Evolutionary conservation across 805 yeast species (phyloP), one percentile per base, ranked within the genome.

Genomic region (Lipomyces yamanashiensis): DNA sequence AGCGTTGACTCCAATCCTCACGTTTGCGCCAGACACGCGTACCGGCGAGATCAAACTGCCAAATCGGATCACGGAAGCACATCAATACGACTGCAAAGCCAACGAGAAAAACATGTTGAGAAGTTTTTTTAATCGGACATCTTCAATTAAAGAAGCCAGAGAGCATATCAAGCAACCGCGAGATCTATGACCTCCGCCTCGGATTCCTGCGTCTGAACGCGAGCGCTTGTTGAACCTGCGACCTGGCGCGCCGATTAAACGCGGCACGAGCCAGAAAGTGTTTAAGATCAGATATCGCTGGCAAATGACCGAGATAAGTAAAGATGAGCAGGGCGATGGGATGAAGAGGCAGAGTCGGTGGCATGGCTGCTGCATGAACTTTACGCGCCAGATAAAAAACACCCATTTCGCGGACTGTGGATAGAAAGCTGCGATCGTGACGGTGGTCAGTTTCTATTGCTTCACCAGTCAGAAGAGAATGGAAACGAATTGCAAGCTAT

Each of bases 331-430:
- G 37, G 34, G 12, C 19, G 75, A 72, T 53, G 70, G n/a, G n/a
- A n/a, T n/a, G n/a, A n/a, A n/a, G n/a, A n/a, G n/a, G n/a, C n/a
- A n/a, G n/a, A n/a, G n/a, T n/a, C 73, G 8, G 66, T 66, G 48
- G 33, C 66, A 17, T 58, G 71, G 15, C 45, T 72, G 9, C 47
- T 36, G 13, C 58, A 39, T 7, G 54, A 56, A 6, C 51, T 67
- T 45, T 48, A 54, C 15, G 28, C 37, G 10, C 65, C 64, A 6
- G 63, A 62, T 19, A n/a, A 58, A 1, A 54, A 57, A 48, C 54
- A 19, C 43, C 73, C 72, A 13, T 68, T 63, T 58, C 58, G 65
- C 10, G 75, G 75, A 10, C 40, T 73, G 7, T 73, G 75, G 75
- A 48, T 71, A 23, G 70, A 64, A n/a, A 69, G 69, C 28, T 58